Percentiles rank a stretch among this genome's conserved stretches.
These are phyloP conservation scores for Waltiozyma sp. DNA, from an alignment of 1,139 yeast species.

Conservation along the genomic window DNA sequence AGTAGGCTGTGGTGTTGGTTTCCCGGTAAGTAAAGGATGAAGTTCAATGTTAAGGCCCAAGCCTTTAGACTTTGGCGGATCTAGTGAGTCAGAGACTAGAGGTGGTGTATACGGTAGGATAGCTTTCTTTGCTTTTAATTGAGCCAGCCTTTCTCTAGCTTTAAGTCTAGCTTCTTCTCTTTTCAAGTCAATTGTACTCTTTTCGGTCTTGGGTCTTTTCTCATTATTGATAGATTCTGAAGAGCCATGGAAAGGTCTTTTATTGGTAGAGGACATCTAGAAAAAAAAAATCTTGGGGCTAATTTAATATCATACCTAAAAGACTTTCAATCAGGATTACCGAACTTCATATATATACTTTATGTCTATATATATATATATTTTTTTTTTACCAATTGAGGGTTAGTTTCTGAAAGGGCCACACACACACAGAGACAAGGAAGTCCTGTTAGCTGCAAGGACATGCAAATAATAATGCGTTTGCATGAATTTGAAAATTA, in stretches of 20 bases:
- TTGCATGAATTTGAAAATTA: too few relatives aligned
- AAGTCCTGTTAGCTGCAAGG: too few relatives aligned
- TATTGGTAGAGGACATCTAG: neutral
- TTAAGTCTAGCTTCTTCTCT: constrained; percentile 11
- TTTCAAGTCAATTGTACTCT: neutral
- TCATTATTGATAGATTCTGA: neutral
- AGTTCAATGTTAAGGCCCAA: constrained; percentile 42
- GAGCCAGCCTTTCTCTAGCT: constrained; percentile 17
- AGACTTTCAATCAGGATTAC: too few relatives aligned
- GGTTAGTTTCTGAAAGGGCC: too few relatives aligned
- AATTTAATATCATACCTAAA: too few relatives aligned
- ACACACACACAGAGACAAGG: too few relatives aligned
- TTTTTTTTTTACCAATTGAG: too few relatives aligned
- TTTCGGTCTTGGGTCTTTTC: neutral
- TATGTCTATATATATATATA: too few relatives aligned
- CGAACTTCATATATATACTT: too few relatives aligned
- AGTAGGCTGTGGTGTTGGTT: constrained; percentile 2
- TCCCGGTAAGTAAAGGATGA: constrained; percentile 44
- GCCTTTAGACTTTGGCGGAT: constrained; percentile 9
- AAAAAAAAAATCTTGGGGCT: too few relatives aligned
- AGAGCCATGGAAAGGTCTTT: neutral
- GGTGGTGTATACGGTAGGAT: neutral
- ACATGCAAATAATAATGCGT: too few relatives aligned
- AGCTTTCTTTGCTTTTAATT: constrained; percentile 8
- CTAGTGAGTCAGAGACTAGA: neutral